Evolutionary conservation across 2,329 filamentous ascomycete genomes (phyloP).

Genomic region (Ophiostoma sp.): DNA sequence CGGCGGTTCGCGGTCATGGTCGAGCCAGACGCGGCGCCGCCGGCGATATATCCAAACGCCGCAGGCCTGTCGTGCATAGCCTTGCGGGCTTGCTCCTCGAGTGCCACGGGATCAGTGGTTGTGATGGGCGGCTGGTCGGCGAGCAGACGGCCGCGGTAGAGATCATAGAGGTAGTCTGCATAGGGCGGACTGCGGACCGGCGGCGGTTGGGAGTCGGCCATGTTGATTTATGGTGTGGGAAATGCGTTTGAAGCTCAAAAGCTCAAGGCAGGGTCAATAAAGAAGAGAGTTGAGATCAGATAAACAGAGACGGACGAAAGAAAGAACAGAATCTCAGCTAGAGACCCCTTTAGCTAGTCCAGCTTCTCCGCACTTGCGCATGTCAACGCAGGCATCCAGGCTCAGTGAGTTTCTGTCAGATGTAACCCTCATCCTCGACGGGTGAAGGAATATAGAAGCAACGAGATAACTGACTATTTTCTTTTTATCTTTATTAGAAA

Average conservation of each 20-base stretch:
- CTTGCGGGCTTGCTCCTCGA: slow-evolving; percentile 50
- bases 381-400: background rate
- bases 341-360: background rate
- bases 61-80: slow-evolving; percentile 37
- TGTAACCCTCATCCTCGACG: too few species aligned
- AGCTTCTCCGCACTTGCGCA: slow-evolving; percentile 7
- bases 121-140: slow-evolving; percentile 44
- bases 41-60: slow-evolving; percentile 55
- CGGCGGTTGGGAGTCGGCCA: background rate
- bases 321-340: background rate
- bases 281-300: background rate
- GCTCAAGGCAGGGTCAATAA: background rate
- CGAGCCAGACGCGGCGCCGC: slow-evolving; percentile 56
- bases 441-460: too few species aligned
- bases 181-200: slow-evolving; percentile 25
- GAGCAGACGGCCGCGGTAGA: slow-evolving; percentile 50
- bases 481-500: too few species aligned
- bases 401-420: background rate
- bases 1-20: slow-evolving; percentile 56
- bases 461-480: too few species aligned
- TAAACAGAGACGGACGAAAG: background rate
- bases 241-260: background rate
- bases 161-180: slow-evolving; percentile 32
- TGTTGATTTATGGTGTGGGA: background rate
- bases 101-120: slow-evolving; percentile 53